phyloP scores from a whole-genome alignment of 768 basidiomycete species.

The Boletales sp. region DNA sequence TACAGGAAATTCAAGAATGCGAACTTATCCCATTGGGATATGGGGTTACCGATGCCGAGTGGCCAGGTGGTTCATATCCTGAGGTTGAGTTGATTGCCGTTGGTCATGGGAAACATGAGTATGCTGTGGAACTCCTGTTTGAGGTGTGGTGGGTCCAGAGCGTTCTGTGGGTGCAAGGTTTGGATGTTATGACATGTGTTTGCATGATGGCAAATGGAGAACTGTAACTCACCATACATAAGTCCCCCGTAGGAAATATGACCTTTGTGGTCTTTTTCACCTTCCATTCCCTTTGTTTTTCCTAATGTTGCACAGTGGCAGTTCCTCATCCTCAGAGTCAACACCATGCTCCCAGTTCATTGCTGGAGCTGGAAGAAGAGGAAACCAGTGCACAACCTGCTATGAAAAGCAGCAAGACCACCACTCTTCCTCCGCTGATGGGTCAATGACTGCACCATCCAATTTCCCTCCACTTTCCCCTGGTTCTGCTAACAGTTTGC shows the following conservation, averaged over 20 bases:
- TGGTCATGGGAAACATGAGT: neutral
- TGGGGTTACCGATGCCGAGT: slow-evolving; percentile 5
- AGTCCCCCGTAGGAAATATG: neutral
- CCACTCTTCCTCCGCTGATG: neutral
- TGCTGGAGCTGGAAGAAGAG: neutral
- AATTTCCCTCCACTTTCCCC: neutral
- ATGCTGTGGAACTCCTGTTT: neutral
- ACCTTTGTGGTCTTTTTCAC: neutral
- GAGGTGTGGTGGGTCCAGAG: neutral
- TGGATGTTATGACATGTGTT: slow-evolving; percentile 5
- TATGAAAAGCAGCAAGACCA: neutral
- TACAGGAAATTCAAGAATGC: neutral
- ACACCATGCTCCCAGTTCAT: slow-evolving; percentile 1
- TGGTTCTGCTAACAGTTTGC: neutral
- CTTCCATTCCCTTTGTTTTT: neutral
- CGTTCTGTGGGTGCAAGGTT: slow-evolving; percentile 8
- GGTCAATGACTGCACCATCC: neutral
- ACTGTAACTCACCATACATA: slow-evolving; percentile 8
- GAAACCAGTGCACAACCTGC: neutral
- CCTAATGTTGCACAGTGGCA: neutral
- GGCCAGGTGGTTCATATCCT: neutral
- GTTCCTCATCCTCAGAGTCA: neutral
- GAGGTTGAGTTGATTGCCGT: slow-evolving; percentile 4
- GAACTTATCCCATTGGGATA: slow-evolving; percentile 5
- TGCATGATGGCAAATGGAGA: slow-evolving; percentile 1